A percentile compares a stretch with the other conserved stretches of the same genome.
Conservation (phyloP, 106 monocot genomes). For the Vanilla planifolia region DNA sequence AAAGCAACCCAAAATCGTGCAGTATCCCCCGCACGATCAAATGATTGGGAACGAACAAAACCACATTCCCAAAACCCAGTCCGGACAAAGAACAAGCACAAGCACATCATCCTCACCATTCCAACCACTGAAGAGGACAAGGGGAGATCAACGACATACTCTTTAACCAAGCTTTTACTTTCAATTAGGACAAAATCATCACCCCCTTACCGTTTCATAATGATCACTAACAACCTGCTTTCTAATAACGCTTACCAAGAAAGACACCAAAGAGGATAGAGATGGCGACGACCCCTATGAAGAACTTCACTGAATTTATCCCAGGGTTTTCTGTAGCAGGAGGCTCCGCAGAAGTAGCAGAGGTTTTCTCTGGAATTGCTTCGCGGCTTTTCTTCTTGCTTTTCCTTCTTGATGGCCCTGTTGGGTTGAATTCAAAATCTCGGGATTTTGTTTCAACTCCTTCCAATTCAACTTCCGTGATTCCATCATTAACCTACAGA, state of each 20-base stretch:
- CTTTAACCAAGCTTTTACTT: no score
- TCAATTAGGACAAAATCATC: no score
- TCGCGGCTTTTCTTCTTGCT: conserved; percentile 26
- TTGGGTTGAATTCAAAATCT: conserved; percentile 20
- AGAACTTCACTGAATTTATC: conserved; percentile 56
- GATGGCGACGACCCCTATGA: conserved; percentile 60
- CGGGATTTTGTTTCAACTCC: conserved; percentile 31
- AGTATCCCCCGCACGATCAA: no score
- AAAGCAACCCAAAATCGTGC: no score
- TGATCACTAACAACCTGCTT: no score
- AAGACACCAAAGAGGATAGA: conserved; percentile 66
- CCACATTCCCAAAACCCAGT: no score
- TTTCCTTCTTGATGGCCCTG: conserved; percentile 12
- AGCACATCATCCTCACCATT: no score
- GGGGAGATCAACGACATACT: no score
- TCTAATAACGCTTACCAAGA: conserved; percentile 80
- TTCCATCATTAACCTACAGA: conserved; percentile 20
- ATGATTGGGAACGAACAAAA: no score
- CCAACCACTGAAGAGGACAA: no score
- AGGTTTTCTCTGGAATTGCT: conserved; percentile 1
- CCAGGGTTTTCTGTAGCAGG: conserved; percentile 22
- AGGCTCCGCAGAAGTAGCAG: conserved; percentile 13
- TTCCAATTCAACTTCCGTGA: neutral
- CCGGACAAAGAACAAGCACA: no score
- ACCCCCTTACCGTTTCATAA: no score